These are phyloP conservation scores for Russula brevipes DNA, from an alignment of 768 basidiomycete species.

Conservation along the genomic window DNA sequence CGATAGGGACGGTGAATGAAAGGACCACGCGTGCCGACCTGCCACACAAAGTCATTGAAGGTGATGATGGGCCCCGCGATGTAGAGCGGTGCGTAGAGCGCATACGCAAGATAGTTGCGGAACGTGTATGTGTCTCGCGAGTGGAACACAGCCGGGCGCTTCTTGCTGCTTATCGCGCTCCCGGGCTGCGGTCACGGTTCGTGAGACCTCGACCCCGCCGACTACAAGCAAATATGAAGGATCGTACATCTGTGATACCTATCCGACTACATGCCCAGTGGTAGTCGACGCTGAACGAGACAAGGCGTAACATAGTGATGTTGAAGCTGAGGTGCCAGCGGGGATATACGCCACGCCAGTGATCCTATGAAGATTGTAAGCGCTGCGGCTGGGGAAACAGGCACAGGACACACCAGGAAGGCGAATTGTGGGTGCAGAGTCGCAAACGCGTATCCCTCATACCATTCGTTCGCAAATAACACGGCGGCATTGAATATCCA, in stretches of 20 bases:
- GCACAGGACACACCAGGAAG: slow-evolving; percentile 50
- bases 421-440: slow-evolving; percentile 49
- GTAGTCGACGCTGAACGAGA: slow-evolving; percentile 92
- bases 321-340: slow-evolving; percentile 95
- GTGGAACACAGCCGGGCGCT: slow-evolving; percentile 55
- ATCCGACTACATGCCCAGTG: slow-evolving; percentile 65
- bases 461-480: slow-evolving; percentile 71
- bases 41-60: slow-evolving; percentile 93
- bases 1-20: not conserved
- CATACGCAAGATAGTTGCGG: slow-evolving; percentile 73
- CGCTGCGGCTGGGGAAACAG: not conserved
- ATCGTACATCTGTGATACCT: slow-evolving; percentile 39
- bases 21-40: slow-evolving; percentile 43
- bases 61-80: slow-evolving; percentile 95
- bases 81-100: slow-evolving; percentile 90
- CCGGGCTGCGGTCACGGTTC: slow-evolving; percentile 23
- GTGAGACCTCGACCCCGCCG: not conserved
- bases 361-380: slow-evolving; percentile 43
- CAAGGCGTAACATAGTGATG: slow-evolving; percentile 88
- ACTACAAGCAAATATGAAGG: not conserved
- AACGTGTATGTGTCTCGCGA: slow-evolving; percentile 57
- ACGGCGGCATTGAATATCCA: slow-evolving; percentile 76
- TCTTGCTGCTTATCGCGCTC: slow-evolving; percentile 46
- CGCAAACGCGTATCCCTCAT: slow-evolving; percentile 67
- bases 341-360: slow-evolving; percentile 69